These are phyloP conservation scores for Macrotyloma uniflorum DNA, from an alignment of 306 rosid species.

Conservation along the genomic window DNA sequence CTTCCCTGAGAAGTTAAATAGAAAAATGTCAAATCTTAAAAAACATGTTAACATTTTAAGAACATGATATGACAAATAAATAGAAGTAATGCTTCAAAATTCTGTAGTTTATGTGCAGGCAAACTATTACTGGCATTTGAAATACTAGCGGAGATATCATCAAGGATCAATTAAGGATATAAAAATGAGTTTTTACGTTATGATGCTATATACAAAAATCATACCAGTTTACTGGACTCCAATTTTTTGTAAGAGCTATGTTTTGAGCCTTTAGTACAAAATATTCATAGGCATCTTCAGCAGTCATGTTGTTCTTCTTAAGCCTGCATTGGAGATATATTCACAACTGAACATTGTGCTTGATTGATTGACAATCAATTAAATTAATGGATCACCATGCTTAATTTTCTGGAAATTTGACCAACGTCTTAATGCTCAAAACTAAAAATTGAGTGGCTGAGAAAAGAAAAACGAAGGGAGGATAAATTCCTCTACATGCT, in stretches of 20 bases:
- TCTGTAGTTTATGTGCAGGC: neutral
- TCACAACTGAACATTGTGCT: slow-evolving; percentile 24
- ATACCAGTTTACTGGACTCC: slow-evolving; percentile 99
- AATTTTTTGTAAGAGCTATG: slow-evolving; percentile 72
- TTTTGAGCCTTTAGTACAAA: slow-evolving; percentile 90
- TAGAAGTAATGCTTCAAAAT: slow-evolving; percentile 4
- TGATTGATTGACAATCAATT: slow-evolving; percentile 22
- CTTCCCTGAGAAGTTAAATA: slow-evolving; percentile 77
- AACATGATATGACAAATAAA: slow-evolving; percentile 1
- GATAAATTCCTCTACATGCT: slow-evolving; percentile 2
- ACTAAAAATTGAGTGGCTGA: neutral
- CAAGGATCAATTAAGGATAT: neutral
- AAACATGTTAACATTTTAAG: neutral
- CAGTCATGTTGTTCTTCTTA: slow-evolving; percentile 57
- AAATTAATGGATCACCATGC: slow-evolving; percentile 6
- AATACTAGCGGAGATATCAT: neutral
- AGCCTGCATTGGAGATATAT: slow-evolving; percentile 65
- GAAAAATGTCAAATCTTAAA: slow-evolving; percentile 15
- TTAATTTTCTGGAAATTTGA: slow-evolving; percentile 23
- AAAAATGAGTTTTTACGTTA: neutral
- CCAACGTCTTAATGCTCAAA: neutral
- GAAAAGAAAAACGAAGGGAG: neutral
- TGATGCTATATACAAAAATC: slow-evolving; percentile 8
- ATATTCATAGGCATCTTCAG: slow-evolving; percentile 80
- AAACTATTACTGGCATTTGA: slow-evolving; percentile 22